Evolutionary conservation across 1,284 basidiomycete species (phyloP).

Genomic region (Cryptococcus sp.): DNA sequence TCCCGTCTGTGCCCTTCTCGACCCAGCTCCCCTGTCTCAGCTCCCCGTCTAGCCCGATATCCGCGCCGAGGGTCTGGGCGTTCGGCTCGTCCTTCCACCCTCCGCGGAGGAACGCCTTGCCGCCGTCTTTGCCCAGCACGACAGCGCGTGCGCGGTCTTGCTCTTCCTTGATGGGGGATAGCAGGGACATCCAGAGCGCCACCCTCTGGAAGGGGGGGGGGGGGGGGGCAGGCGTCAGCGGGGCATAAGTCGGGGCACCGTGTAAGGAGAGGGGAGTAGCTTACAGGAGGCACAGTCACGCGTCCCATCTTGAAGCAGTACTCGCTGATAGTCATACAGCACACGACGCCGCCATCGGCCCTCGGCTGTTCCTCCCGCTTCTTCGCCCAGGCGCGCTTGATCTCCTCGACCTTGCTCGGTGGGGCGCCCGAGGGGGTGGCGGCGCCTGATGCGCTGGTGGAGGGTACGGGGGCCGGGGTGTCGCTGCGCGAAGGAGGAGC

Average conservation of each 20-base stretch:
- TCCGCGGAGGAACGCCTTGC: slow-evolving; percentile 35
- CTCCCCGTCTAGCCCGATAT: slow-evolving; percentile 25
- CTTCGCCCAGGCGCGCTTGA: slow-evolving; percentile 19
- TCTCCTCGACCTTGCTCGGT: slow-evolving; percentile 12
- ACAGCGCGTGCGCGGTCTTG: slow-evolving; percentile 14
- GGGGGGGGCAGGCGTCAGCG: neutral
- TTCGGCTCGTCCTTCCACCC: slow-evolving; percentile 45
- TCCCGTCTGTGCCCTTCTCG: slow-evolving; percentile 22
- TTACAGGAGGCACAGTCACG: slow-evolving; percentile 67
- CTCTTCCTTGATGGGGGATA: slow-evolving; percentile 7
- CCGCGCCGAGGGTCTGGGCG: slow-evolving; percentile 28
- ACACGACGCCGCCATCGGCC: slow-evolving; percentile 54
- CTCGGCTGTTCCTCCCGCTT: slow-evolving; percentile 24
- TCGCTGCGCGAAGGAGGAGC: slow-evolving; percentile 28
- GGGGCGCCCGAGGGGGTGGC: slow-evolving; percentile 11
- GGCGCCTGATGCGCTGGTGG: slow-evolving; percentile 11
- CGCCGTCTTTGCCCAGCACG: slow-evolving; percentile 39
- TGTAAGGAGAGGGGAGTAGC: slow-evolving; percentile 7
- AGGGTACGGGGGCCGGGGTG: slow-evolving; percentile 7
- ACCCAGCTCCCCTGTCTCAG: slow-evolving; percentile 31
- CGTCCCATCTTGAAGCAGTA: slow-evolving; percentile 71
- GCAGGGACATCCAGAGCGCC: slow-evolving; percentile 11
- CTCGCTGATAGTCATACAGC: slow-evolving; percentile 66
- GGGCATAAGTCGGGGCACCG: neutral
- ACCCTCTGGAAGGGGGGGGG: slow-evolving; percentile 9